Conservation (phyloP, 768 basidiomycete species). For the Naganishia onofrii region DNA sequence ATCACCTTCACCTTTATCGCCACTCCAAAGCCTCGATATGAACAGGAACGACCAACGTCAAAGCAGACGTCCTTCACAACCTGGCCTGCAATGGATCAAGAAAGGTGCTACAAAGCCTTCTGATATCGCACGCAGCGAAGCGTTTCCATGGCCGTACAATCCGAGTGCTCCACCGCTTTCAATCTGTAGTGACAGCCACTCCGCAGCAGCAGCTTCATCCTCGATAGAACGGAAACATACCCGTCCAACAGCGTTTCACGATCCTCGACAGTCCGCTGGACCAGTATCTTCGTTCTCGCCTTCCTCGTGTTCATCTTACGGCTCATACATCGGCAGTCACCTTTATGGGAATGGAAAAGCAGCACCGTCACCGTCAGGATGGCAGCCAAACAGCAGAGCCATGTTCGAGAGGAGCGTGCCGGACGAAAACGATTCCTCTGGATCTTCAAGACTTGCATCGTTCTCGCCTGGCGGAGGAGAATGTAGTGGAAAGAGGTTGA, state of each 20-base stretch:
- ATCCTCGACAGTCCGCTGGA: not conserved
- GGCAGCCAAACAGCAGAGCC: not conserved
- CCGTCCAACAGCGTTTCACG: not conserved
- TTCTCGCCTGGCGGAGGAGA: not conserved
- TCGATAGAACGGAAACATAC: not conserved
- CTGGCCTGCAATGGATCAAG: not conserved
- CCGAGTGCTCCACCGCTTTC: not conserved
- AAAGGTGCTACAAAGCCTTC: not conserved
- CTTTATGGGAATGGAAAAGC: not conserved
- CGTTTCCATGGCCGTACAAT: not conserved
- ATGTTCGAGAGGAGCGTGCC: not conserved
- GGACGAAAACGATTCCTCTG: not conserved
- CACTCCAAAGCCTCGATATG: not conserved
- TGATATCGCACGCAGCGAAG: not conserved
- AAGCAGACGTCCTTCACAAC: not conserved
- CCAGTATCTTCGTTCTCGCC: not conserved
- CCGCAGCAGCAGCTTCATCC: not conserved
- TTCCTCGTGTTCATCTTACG: constrained; percentile 4
- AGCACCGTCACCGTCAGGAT: not conserved
- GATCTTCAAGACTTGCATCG: not conserved
- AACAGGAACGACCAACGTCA: not conserved
- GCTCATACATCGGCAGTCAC: constrained; percentile 11
- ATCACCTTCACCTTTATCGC: constrained; percentile 3
- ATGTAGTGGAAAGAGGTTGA: not conserved
- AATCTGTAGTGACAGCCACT: not conserved